phyloP scores from a whole-genome alignment of 805 yeast genomes.

The Yamadazyma takamatsuzukensis region DNA sequence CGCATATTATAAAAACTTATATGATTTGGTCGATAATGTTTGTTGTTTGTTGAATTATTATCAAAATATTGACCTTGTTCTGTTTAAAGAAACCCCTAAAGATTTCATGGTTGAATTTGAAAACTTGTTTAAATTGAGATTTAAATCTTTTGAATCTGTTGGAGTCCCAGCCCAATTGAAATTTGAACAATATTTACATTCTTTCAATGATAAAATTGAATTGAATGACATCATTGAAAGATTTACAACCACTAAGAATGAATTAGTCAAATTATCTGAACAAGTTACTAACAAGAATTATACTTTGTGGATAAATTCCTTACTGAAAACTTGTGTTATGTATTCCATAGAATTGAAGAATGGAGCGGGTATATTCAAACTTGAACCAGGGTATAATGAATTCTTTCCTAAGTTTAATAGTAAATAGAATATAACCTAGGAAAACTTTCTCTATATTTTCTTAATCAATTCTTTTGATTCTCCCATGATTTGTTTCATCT shows the following conservation, averaged over 20 bases:
- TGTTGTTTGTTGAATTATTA: constrained; percentile 6
- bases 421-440: not conserved
- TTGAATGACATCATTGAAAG: constrained; percentile 2
- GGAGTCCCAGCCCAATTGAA: constrained; percentile 11
- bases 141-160: constrained; percentile 13
- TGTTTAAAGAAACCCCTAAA: constrained; percentile 3
- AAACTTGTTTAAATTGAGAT: constrained; percentile 10
- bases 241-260: constrained; percentile 4
- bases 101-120: constrained; percentile 8
- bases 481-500: constrained; percentile 4
- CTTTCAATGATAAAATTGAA: constrained; percentile 3
- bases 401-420: constrained; percentile 10
- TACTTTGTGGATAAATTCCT: constrained; percentile 6
- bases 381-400: constrained; percentile 8
- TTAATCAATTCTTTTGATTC: constrained; percentile 4
- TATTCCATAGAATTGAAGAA: constrained; percentile 6
- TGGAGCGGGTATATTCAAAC: not conserved
- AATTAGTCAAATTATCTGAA: constrained; percentile 2
- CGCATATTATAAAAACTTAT: constrained; percentile 5
- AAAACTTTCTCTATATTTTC: not conserved
- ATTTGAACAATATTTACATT: constrained; percentile 2
- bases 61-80: constrained; percentile 4
- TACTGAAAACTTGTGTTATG: constrained; percentile 11
- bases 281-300: constrained; percentile 1
- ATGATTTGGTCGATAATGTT: constrained; percentile 3